A percentile compares a stretch with the other conserved stretches of the same genome.
These are phyloP conservation scores for Psophocarpus tetragonolobus DNA, from an alignment of 306 rosid species.

Conservation along the genomic window DNA sequence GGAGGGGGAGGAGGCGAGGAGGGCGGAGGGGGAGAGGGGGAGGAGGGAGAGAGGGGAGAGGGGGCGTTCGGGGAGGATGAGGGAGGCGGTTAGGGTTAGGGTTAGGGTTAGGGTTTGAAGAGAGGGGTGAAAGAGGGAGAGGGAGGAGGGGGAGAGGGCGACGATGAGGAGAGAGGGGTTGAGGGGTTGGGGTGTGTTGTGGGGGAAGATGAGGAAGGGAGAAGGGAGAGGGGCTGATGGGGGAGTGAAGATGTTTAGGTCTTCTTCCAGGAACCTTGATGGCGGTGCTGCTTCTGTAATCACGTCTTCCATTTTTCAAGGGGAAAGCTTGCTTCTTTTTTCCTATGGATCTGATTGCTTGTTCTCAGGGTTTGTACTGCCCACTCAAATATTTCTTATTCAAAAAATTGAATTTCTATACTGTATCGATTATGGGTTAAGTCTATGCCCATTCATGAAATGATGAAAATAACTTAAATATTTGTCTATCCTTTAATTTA, in stretches of 20 bases:
- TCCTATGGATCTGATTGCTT: background rate
- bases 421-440: too few species aligned
- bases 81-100: conserved; percentile 57
- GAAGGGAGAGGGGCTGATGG: conserved; percentile 65
- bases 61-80: conserved; percentile 68
- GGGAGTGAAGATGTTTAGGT: conserved; percentile 69
- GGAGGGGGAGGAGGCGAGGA: conserved; percentile 51
- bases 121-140: conserved; percentile 60
- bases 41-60: conserved; percentile 58
- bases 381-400: too few species aligned
- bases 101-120: conserved; percentile 42
- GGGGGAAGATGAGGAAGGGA: conserved; percentile 65
- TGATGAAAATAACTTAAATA: too few species aligned
- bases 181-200: conserved; percentile 43
- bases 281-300: conserved; percentile 84
- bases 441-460: too few species aligned
- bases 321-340: too few species aligned
- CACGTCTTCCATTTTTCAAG: conserved; percentile 77
- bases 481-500: too few species aligned
- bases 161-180: conserved; percentile 70
- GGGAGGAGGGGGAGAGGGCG: conserved; percentile 66
- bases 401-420: too few species aligned
- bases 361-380: background rate
- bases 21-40: conserved; percentile 33
- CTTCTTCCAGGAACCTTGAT: conserved; percentile 77